phyloP scores from a whole-genome alignment of 2,329 filamentous ascomycete species.

The Beauveria pseudobassiana region DNA sequence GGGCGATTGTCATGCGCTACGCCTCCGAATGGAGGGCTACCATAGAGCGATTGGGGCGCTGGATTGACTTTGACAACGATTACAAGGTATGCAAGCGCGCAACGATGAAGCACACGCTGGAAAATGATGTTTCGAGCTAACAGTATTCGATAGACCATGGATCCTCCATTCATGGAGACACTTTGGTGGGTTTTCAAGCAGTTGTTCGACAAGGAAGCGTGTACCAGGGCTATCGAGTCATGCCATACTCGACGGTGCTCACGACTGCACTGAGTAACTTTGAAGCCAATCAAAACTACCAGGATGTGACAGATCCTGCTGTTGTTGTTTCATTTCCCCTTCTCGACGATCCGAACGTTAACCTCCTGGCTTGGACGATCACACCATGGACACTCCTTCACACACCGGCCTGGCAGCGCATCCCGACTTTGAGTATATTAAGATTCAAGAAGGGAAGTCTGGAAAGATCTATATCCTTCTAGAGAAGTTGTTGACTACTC shows the following conservation, averaged over 20 bases:
- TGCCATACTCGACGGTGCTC: constrained; percentile 90
- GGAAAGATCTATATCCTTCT: constrained; percentile 80
- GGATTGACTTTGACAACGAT: constrained; percentile 97
- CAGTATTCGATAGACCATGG: constrained; percentile 61
- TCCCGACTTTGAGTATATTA: constrained; percentile 79
- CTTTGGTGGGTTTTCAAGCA: constrained; percentile 97
- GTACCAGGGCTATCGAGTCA: constrained; percentile 84
- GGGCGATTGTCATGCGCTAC: constrained; percentile 88
- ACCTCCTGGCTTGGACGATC: constrained; percentile 80
- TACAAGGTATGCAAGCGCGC: constrained; percentile 60
- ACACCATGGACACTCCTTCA: constrained; percentile 78
- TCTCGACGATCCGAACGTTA: constrained; percentile 65
- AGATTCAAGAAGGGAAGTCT: constrained; percentile 74
- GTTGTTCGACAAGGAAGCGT: constrained; percentile 81
- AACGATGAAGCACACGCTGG: neutral
- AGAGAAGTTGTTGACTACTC: constrained; percentile 69
- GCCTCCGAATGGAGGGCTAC: constrained; percentile 80
- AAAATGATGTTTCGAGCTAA: neutral
- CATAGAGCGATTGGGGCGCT: constrained; percentile 81
- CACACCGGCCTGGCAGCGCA: constrained; percentile 72
- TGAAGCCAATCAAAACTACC: constrained; percentile 90
- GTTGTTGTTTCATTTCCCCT: constrained; percentile 85
- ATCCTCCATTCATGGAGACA: constrained; percentile 90
- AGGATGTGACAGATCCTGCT: constrained; percentile 85
- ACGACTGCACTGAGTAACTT: constrained; percentile 89